Evolutionary conservation across 305 asterid species (phyloP).

Genomic region (Fraxinus xanthoxyloides): DNA sequence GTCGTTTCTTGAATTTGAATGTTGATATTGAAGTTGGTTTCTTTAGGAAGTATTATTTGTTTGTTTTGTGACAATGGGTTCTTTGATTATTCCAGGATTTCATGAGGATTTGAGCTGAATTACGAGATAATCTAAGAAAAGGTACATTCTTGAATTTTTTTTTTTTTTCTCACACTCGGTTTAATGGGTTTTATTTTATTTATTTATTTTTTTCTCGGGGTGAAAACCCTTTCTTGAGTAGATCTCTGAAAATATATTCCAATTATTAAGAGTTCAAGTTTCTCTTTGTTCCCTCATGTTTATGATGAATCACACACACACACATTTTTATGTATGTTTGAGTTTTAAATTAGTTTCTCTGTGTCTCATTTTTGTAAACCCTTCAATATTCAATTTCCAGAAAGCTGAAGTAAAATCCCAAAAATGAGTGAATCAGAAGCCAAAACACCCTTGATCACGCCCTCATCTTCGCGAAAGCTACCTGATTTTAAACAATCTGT

Average conservation of each 20-base stretch:
- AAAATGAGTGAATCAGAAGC: conserved; percentile 15
- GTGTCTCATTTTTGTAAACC: background rate
- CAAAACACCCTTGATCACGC: conserved; percentile 17
- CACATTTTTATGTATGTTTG: background rate
- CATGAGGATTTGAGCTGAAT: conserved; percentile 26
- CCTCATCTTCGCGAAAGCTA: conserved; percentile 22
- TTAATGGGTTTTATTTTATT: too few relatives aligned
- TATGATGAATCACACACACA: background rate
- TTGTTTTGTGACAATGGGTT: conserved; percentile 12
- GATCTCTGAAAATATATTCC: too few relatives aligned
- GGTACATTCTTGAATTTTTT: background rate
- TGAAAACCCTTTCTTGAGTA: too few relatives aligned
- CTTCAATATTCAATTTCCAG: background rate
- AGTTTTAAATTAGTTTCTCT: background rate
- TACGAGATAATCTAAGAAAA: conserved; percentile 8
- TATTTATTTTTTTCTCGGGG: too few relatives aligned
- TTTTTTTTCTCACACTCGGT: too few relatives aligned
- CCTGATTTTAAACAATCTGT: conserved; percentile 44
- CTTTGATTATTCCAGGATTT: conserved; percentile 23
- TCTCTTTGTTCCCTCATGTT: background rate
- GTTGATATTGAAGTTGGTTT: too few relatives aligned
- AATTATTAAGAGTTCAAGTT: background rate
- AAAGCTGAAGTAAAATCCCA: background rate
- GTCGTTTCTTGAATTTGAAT: too few relatives aligned
- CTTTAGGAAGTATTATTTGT: too few relatives aligned